Evolutionary conservation across 2,329 filamentous ascomycete genomes (phyloP).

Genomic region (Chaetomium strumarium): DNA sequence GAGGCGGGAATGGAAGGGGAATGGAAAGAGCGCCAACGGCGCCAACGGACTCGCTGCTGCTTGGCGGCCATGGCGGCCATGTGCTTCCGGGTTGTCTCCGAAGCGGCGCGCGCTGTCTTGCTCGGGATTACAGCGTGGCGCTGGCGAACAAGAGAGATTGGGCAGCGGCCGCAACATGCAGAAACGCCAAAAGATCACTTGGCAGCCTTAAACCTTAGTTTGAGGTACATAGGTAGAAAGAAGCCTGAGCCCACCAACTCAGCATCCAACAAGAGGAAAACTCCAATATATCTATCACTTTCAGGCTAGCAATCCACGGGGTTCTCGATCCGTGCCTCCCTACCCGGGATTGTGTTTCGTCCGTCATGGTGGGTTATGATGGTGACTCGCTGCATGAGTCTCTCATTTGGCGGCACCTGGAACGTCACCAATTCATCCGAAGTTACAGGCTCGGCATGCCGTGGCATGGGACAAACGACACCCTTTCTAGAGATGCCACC

Average conservation of each 20-base stretch:
- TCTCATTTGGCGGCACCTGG: background rate
- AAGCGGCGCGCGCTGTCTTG: background rate
- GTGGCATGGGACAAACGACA: background rate
- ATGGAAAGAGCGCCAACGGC: background rate
- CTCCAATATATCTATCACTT: no score
- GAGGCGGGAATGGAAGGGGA: constrained; percentile 1
- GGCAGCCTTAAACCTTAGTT: no score
- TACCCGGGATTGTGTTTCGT: no score
- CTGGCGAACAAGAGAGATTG: background rate
- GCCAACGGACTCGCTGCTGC: background rate
- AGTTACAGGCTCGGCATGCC: background rate
- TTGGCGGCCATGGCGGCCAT: constrained; percentile 9
- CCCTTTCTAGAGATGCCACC: background rate
- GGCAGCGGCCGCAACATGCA: no score
- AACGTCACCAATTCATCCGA: constrained; percentile 4
- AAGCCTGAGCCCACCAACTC: no score
- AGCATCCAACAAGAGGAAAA: no score
- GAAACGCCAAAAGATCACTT: no score
- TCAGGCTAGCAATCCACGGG: no score
- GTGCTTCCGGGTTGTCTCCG: background rate
- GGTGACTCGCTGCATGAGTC: background rate
- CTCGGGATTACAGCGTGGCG: constrained; percentile 2
- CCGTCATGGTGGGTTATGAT: background rate
- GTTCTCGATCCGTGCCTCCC: no score
- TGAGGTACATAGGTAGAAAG: no score